These are phyloP conservation scores for Argentina anserina DNA, from an alignment of 306 rosid genomes.

Conservation along the genomic window DNA sequence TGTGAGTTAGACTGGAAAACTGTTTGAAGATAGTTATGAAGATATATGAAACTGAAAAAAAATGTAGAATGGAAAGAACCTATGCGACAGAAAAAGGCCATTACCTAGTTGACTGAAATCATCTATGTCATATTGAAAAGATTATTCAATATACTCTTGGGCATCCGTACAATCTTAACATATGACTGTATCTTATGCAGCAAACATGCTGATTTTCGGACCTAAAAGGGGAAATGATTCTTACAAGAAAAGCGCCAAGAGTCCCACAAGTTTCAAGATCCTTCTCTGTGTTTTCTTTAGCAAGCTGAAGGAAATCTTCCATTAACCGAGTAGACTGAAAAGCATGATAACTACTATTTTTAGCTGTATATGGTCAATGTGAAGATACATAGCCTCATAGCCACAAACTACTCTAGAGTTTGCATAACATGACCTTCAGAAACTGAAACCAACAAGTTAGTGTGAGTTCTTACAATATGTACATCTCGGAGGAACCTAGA, in stretches of 20 bases:
- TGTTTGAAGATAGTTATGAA: neutral
- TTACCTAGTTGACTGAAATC: too few species aligned
- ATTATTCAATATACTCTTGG: neutral
- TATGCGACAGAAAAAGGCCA: too few species aligned
- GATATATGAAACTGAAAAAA: neutral
- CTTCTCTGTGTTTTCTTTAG: constrained; percentile 62
- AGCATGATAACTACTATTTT: constrained; percentile 11
- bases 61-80: neutral
- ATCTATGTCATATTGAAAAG: neutral
- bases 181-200: neutral
- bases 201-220: neutral
- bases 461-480: constrained; percentile 61
- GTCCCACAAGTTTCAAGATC: constrained; percentile 84
- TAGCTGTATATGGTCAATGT: constrained; percentile 14
- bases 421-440: neutral
- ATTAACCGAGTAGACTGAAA: constrained; percentile 56
- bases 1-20: neutral
- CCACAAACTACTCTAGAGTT: neutral
- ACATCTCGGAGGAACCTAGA: constrained; percentile 50
- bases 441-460: neutral
- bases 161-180: neutral
- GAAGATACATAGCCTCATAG: neutral
- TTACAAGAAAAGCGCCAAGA: constrained; percentile 76
- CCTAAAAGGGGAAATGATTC: constrained; percentile 25
- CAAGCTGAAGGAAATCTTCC: constrained; percentile 76